Conservation (phyloP, 106 monocot species). For the Allium cepa region DNA sequence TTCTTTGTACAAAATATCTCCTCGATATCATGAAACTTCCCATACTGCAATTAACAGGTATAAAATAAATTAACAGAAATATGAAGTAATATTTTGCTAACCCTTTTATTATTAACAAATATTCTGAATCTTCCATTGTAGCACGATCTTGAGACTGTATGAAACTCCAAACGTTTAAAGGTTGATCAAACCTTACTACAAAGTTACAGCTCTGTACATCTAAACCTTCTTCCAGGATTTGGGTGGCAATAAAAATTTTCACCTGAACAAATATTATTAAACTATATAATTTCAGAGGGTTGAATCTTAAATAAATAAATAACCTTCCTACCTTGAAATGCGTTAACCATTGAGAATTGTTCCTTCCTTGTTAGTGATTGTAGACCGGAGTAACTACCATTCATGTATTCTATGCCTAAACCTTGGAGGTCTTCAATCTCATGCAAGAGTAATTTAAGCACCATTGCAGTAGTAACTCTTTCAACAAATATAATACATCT, state of each 20-base stretch:
- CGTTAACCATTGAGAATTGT: slow-evolving; percentile 45
- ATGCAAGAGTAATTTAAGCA: slow-evolving; percentile 37
- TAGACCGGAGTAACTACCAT: slow-evolving; percentile 26
- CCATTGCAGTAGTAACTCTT: slow-evolving; percentile 54
- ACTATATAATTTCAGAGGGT: no score
- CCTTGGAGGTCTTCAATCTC: slow-evolving; percentile 25
- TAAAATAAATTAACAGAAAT: neutral
- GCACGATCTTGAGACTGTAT: slow-evolving; percentile 76
- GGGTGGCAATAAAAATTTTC: slow-evolving; percentile 61
- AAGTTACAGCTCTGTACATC: slow-evolving; percentile 75
- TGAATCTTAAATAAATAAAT: neutral
- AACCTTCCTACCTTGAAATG: slow-evolving; percentile 53
- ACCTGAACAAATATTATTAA: slow-evolving; percentile 17
- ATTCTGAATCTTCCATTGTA: slow-evolving; percentile 52
- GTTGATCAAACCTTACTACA: slow-evolving; percentile 60
- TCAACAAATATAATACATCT: slow-evolving; percentile 79
- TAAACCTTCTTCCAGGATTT: slow-evolving; percentile 72
- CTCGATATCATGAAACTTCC: no score
- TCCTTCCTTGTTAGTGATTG: slow-evolving; percentile 37
- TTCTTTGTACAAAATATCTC: no score
- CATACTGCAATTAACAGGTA: no score
- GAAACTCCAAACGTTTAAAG: slow-evolving; percentile 54
- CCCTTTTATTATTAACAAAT: slow-evolving; percentile 43
- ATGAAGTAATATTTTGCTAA: neutral
- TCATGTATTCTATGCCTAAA: slow-evolving; percentile 43